Evolutionary conservation across 2,329 filamentous ascomycete species (phyloP).

Genomic region (Arthrobotrys pseudoclavata): DNA sequence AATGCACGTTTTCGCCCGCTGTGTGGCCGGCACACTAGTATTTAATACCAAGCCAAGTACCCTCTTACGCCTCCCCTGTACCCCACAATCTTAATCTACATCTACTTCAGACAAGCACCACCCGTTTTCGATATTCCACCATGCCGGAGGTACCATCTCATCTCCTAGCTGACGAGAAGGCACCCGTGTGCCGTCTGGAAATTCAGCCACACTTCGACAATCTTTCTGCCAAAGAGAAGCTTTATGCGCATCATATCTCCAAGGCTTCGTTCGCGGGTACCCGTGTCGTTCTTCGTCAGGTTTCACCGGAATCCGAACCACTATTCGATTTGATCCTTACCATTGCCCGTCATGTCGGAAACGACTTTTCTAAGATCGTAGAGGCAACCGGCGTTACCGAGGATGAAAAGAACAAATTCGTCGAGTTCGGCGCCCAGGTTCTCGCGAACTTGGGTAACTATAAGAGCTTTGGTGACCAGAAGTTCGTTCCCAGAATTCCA

Average conservation of each 20-base stretch:
- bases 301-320: constrained; percentile 83
- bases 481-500: constrained; percentile 81
- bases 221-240: constrained; percentile 80
- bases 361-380: constrained; percentile 79
- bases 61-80: constrained; percentile 11
- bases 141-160: constrained; percentile 46
- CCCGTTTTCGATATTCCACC: constrained; percentile 21
- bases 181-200: constrained; percentile 85
- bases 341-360: constrained; percentile 75
- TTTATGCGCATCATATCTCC: constrained; percentile 86
- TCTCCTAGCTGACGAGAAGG: constrained; percentile 88
- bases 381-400: constrained; percentile 75
- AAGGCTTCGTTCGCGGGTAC: constrained; percentile 83
- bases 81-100: neutral
- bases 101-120: neutral
- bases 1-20: constrained; percentile 51
- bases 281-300: constrained; percentile 82
- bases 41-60: constrained; percentile 46
- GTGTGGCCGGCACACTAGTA: constrained; percentile 37
- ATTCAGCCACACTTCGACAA: constrained; percentile 94
- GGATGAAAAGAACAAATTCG: constrained; percentile 76
- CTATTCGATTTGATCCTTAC: constrained; percentile 86
- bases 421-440: constrained; percentile 83
- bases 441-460: constrained; percentile 86
- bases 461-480: constrained; percentile 85